Base-by-base conservation (phyloP, 495 filamentous ascomycete species). In the Hypoxylon intermedium region DNA sequence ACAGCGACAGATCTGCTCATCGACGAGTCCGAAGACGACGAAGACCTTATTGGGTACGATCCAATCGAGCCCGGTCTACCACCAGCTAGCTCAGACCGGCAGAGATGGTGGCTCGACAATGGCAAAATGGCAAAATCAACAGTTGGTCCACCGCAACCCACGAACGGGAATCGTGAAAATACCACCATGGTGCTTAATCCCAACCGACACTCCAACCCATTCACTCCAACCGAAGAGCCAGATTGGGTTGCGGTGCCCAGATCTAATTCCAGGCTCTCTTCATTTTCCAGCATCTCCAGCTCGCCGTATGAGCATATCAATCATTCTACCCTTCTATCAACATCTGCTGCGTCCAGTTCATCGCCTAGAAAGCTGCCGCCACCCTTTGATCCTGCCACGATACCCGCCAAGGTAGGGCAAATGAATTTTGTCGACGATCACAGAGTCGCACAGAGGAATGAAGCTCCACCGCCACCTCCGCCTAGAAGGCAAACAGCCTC, bases 81-180 rank as follows among this genome's bases (percentile, higher is more conserved):
- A 13, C 87, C 92, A 34, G 89, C 95, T 12, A 97, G 93, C 70
- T 96, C 92, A 3, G 92, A 97, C 67, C 81, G 83, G 28, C 82
- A 86, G 55, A 96, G 91, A 75, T 98, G 94, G 94, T 98, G 94
- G 94, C 77, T 98, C 21, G 89, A 96, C 45, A 90, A 91, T 71
- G 89, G 88, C 26, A 83, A 87, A 53, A 87, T 89, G 46, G 91
- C 89, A 6, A 87, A 87, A 54, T 93, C 92, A 16, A 78, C 72
- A 11, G 64, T 95, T 21, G 79, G 79, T 30, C 86, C 90, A 16
- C 89, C 92, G 2, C 75, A 77, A 19, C 74, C 76, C 20, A 68
- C 69, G 26, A 72, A 68, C 28, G 64, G 74, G 5, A 69, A 67
- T n/a, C 71, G 68, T 9, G 63, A 63, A 47, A 50, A 46, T 46